These are phyloP conservation scores for Aspergillus sp. DNA, from an alignment of 2,329 filamentous ascomycete species.

Conservation along the genomic window DNA sequence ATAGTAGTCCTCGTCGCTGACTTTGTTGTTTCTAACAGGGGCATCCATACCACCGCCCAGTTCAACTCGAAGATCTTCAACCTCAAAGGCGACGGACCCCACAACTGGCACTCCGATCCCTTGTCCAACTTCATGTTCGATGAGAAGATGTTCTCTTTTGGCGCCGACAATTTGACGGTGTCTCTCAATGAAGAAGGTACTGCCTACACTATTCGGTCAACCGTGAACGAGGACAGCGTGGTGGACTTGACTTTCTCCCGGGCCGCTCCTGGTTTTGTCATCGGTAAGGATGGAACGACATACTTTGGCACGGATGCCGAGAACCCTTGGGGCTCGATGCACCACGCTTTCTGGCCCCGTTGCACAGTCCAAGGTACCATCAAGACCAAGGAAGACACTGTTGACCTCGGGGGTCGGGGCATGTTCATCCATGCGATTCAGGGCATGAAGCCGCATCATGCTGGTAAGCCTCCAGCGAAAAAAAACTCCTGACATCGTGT, in stretches of 20 bases:
- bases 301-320: constrained; percentile 78
- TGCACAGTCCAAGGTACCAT: constrained; percentile 76
- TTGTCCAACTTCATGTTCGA: constrained; percentile 76
- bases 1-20: constrained; percentile 3
- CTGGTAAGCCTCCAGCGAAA: constrained; percentile 49
- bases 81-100: constrained; percentile 62
- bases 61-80: constrained; percentile 94
- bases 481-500: neutral
- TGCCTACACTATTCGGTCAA: constrained; percentile 82
- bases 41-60: constrained; percentile 82
- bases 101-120: constrained; percentile 76
- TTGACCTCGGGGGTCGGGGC: constrained; percentile 74
- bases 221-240: constrained; percentile 69
- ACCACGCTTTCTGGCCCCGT: constrained; percentile 90
- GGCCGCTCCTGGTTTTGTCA: constrained; percentile 71
- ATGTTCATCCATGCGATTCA: constrained; percentile 81
- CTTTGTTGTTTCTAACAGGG: constrained; percentile 47
- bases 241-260: constrained; percentile 80
- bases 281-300: constrained; percentile 75
- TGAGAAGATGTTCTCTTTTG: constrained; percentile 74
- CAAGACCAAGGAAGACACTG: constrained; percentile 69
- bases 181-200: constrained; percentile 80
- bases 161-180: constrained; percentile 75
- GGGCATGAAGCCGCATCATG: constrained; percentile 98
- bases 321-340: constrained; percentile 87